These are phyloP conservation scores for Serendipita sp. DNA, from an alignment of 1,284 basidiomycete genomes.

Conservation along the genomic window DNA sequence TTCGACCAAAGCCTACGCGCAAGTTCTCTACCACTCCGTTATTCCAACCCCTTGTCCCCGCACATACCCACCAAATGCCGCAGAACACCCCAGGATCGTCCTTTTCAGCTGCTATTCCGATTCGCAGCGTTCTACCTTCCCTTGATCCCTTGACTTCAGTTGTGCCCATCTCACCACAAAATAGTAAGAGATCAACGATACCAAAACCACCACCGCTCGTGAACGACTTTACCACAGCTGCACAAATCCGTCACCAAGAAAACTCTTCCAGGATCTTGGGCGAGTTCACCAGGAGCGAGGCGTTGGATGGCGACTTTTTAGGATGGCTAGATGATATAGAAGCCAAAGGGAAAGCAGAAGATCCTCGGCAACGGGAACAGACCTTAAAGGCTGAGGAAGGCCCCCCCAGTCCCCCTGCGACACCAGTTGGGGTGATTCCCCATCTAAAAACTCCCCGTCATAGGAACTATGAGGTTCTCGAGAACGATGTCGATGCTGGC, in stretches of 20 bases:
- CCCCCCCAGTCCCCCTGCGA: not conserved
- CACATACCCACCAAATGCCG: not conserved
- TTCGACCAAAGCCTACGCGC: conserved; percentile 1
- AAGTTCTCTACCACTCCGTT: not conserved
- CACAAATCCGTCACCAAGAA: not conserved
- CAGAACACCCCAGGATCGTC: not conserved
- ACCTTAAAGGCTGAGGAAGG: not conserved
- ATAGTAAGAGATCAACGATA: not conserved
- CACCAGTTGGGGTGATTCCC: not conserved
- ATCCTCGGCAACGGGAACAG: not conserved
- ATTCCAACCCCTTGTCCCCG: not conserved
- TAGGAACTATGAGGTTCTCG: not conserved
- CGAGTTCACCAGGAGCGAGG: not conserved
- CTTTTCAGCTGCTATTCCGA: not conserved
- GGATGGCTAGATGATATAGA: conserved; percentile 2
- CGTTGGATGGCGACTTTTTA: not conserved
- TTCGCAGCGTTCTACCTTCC: not conserved
- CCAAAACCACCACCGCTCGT: not conserved
- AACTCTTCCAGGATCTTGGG: not conserved
- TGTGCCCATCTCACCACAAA: not conserved
- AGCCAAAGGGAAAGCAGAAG: not conserved
- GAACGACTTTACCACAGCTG: not conserved
- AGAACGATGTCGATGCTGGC: not conserved
- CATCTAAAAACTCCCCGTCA: not conserved
- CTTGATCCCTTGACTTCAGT: not conserved